Evolutionary conservation across 2,329 filamentous ascomycete species (phyloP).

Genomic region (Aspergillus awamori): DNA sequence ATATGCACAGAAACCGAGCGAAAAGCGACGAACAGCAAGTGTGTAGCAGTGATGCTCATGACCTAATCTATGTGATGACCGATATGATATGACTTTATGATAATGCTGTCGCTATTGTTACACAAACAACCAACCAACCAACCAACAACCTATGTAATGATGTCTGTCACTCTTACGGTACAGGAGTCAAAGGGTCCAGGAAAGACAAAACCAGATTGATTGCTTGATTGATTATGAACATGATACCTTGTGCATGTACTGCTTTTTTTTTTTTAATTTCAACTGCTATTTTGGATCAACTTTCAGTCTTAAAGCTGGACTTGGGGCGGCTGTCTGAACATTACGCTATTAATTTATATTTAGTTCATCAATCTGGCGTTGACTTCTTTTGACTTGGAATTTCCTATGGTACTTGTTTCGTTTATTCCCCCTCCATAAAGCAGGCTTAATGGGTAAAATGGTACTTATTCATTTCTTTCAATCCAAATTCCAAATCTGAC

Average conservation of each 20-base stretch:
- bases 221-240: neutral
- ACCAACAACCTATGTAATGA: neutral
- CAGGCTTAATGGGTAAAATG: slow-evolving; percentile 7
- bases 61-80: neutral
- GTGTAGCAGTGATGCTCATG: slow-evolving; percentile 28
- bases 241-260: slow-evolving; percentile 11
- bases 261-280: slow-evolving; percentile 1
- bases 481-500: neutral
- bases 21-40: slow-evolving; percentile 49
- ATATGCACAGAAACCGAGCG: slow-evolving; percentile 77
- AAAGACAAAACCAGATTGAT: slow-evolving; percentile 12
- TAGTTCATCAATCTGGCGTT: neutral
- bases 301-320: neutral
- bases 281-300: slow-evolving; percentile 1
- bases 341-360: slow-evolving; percentile 3
- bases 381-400: neutral
- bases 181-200: neutral
- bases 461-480: neutral
- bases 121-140: neutral
- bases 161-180: neutral
- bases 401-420: neutral
- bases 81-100: neutral
- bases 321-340: slow-evolving; percentile 21
- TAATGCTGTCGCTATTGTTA: neutral
- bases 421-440: neutral